A percentile compares a stretch with the other conserved stretches of the same genome.
Evolutionary conservation across 208 protist species (phyloP).

Genomic region (Angomonas desouzai): DNA sequence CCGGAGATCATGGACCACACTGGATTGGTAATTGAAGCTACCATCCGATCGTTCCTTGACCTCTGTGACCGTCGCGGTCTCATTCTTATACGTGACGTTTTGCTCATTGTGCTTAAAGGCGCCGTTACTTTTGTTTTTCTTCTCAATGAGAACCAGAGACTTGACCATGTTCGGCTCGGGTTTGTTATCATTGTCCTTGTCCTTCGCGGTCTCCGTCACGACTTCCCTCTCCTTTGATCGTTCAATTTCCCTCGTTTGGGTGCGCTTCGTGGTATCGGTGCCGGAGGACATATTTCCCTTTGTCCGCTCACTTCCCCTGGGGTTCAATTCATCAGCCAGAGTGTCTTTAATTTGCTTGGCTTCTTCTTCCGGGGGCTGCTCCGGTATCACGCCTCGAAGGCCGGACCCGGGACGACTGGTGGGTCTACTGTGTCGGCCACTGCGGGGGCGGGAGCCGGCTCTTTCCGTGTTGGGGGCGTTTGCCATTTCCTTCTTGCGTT

Average conservation of each 20-base stretch:
- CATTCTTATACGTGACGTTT: constrained; percentile 29
- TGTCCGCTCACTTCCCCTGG: not conserved
- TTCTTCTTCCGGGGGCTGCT: constrained; percentile 59
- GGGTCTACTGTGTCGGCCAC: constrained; percentile 26
- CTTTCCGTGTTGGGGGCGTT: constrained; percentile 22
- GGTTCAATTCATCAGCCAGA: constrained; percentile 22
- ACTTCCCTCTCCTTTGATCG: too few relatives aligned
- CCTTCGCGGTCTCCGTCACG: constrained; percentile 1
- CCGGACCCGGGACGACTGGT: constrained; percentile 29
- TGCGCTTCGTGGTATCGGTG: not conserved
- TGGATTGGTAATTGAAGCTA: constrained; percentile 57
- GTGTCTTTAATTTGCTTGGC: constrained; percentile 44
- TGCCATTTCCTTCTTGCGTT: constrained; percentile 20
- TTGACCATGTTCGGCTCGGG: constrained; percentile 39
- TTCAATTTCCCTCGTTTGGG: not conserved
- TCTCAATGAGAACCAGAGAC: constrained; percentile 66
- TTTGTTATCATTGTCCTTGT: constrained; percentile 16
- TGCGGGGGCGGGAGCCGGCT: constrained; percentile 33
- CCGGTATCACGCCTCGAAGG: constrained; percentile 49
- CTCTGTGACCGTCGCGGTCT: constrained; percentile 36
- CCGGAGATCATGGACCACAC: constrained; percentile 43
- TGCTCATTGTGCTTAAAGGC: constrained; percentile 28
- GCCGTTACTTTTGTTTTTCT: constrained; percentile 26
- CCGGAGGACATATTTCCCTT: not conserved
- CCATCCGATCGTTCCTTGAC: constrained; percentile 48